These are phyloP conservation scores for Tricholoma bakamatsutake DNA, from an alignment of 768 basidiomycete species.

Conservation along the genomic window DNA sequence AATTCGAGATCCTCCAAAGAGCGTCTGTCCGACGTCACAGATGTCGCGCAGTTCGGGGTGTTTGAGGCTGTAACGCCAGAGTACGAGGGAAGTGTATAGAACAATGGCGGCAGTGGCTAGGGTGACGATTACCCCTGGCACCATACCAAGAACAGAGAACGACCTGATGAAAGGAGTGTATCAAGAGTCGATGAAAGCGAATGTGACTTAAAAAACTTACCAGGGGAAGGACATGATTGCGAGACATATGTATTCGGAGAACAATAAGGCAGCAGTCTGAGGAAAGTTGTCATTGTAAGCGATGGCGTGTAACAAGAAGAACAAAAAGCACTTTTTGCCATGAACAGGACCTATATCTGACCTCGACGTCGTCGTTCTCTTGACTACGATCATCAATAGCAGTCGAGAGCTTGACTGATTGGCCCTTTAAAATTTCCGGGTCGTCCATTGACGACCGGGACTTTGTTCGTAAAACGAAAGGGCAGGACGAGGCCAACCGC, in stretches of 20 bases:
- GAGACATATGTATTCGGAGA: conserved; percentile 42
- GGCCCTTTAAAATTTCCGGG: neutral
- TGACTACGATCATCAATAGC: conserved; percentile 1
- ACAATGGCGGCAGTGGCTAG: conserved; percentile 31
- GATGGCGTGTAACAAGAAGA: neutral
- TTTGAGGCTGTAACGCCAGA: conserved; percentile 43
- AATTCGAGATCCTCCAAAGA: conserved; percentile 40
- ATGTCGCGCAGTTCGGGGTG: conserved; percentile 45
- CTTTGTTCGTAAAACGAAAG: neutral
- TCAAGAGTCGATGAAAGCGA: neutral
- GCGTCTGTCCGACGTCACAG: conserved; percentile 43
- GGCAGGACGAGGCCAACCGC: no score
- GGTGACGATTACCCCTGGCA: conserved; percentile 37
- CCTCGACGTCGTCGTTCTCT: conserved; percentile 2
- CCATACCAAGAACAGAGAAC: conserved; percentile 38
- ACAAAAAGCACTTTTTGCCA: conserved; percentile 40
- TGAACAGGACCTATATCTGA: conserved; percentile 30
- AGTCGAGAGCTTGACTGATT: neutral
- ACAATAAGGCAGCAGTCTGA: conserved; percentile 38
- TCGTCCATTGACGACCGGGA: neutral
- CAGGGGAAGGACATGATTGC: conserved; percentile 35
- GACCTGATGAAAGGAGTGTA: conserved; percentile 22
- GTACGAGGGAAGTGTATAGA: conserved; percentile 41
- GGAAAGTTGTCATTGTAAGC: neutral
- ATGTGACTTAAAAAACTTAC: conserved; percentile 8